Evolutionary conservation across 495 filamentous ascomycete genomes (phyloP).

Genomic region (Hyphodiscus hymeniophilus): DNA sequence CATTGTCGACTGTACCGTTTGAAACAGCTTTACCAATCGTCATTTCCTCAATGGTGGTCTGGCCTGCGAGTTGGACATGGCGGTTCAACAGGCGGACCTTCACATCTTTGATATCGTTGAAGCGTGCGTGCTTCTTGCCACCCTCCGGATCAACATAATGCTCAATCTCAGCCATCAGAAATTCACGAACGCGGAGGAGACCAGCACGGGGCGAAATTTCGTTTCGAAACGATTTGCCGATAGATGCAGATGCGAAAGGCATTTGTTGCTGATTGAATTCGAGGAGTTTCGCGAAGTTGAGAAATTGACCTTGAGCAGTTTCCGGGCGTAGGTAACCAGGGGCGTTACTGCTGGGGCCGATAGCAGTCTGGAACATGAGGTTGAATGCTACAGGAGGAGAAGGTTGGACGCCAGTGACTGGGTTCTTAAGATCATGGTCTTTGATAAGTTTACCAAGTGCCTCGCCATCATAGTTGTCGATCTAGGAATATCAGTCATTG

Average conservation of each 20-base stretch:
- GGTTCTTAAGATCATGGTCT: constrained; percentile 64
- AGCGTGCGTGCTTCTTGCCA: constrained; percentile 65
- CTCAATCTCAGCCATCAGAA: constrained; percentile 79
- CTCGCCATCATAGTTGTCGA: constrained; percentile 67
- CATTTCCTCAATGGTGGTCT: constrained; percentile 43
- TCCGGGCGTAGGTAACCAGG: constrained; percentile 62
- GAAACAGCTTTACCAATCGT: constrained; percentile 54
- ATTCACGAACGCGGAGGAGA: constrained; percentile 71
- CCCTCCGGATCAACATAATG: constrained; percentile 68
- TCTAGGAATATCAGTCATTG: constrained; percentile 27
- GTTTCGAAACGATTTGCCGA: constrained; percentile 74
- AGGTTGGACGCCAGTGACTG: constrained; percentile 48
- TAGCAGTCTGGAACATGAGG: constrained; percentile 70
- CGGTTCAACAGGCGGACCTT: constrained; percentile 52
- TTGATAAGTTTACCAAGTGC: constrained; percentile 63
- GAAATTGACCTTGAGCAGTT: constrained; percentile 69
- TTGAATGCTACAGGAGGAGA: constrained; percentile 63
- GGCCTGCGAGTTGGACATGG: constrained; percentile 50
- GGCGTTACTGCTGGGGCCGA: constrained; percentile 54
- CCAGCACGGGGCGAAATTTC: constrained; percentile 70
- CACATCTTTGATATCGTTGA: constrained; percentile 56
- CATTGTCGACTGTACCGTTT: constrained; percentile 54
- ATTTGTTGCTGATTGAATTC: constrained; percentile 67
- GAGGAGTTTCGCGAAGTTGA: constrained; percentile 69
- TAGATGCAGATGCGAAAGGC: constrained; percentile 71